A percentile compares a stretch with the other conserved stretches of the same genome.
phyloP scores from a whole-genome alignment of 495 filamentous ascomycete species.

The Beverwykella pulmonaria region DNA sequence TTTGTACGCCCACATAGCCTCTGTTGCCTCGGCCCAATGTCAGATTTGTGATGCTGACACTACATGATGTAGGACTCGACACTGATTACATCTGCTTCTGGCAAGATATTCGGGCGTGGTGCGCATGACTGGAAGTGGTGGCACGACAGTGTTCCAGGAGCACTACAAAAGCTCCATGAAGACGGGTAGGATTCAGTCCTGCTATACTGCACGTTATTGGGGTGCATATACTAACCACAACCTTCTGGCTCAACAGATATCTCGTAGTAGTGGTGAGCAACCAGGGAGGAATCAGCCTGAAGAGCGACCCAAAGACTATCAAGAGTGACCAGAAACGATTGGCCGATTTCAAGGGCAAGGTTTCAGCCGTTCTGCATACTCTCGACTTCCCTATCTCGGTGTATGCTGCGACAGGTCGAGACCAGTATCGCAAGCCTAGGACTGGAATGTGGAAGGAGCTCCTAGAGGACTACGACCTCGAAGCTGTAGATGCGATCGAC shows the following conservation, averaged over 20 bases:
- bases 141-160: slow-evolving; percentile 68
- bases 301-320: slow-evolving; percentile 68
- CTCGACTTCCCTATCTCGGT: slow-evolving; percentile 77
- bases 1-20: slow-evolving; percentile 59
- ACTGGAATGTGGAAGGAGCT: slow-evolving; percentile 88
- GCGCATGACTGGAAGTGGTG: slow-evolving; percentile 94
- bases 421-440: slow-evolving; percentile 83
- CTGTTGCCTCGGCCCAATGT: slow-evolving; percentile 10
- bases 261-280: slow-evolving; percentile 81
- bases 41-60: slow-evolving; percentile 11
- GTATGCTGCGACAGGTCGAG: slow-evolving; percentile 81
- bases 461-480: slow-evolving; percentile 70
- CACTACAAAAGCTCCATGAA: slow-evolving; percentile 64
- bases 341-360: slow-evolving; percentile 76
- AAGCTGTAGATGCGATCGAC: slow-evolving; percentile 63
- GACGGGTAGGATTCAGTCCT: slow-evolving; percentile 60
- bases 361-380: slow-evolving; percentile 64
- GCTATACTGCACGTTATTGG: slow-evolving; percentile 4
- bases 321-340: slow-evolving; percentile 67
- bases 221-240: slow-evolving; percentile 7
- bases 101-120: slow-evolving; percentile 72
- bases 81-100: slow-evolving; percentile 75
- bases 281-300: slow-evolving; percentile 77
- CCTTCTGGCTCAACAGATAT: slow-evolving; percentile 58
- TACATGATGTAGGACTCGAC: slow-evolving; percentile 72